Conservation (phyloP, 2,329 filamentous ascomycete genomes). For the Boeremia lycopersici region DNA sequence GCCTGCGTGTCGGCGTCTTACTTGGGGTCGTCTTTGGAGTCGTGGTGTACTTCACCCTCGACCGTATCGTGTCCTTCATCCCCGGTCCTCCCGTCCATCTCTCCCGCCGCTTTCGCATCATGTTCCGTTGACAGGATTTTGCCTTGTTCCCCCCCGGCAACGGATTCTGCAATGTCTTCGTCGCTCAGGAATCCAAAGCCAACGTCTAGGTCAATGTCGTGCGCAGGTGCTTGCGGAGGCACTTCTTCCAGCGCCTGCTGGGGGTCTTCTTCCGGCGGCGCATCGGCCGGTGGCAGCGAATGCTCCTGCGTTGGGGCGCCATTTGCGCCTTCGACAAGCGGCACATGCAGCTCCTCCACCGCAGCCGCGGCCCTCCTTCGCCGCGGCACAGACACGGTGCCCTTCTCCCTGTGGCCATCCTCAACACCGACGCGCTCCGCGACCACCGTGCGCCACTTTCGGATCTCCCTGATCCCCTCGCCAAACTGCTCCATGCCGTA, state of each 20-base stretch:
- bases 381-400: slow-evolving; percentile 6
- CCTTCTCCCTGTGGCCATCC: slow-evolving; percentile 5
- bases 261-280: background rate
- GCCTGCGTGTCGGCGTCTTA: slow-evolving; percentile 1
- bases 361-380: background rate
- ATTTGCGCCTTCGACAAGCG: slow-evolving; percentile 5
- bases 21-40: background rate
- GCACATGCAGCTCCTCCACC: background rate
- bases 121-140: background rate
- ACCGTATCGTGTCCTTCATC: background rate
- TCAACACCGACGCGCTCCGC: slow-evolving; percentile 34
- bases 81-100: background rate
- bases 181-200: background rate
- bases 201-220: background rate
- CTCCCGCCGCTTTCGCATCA: background rate
- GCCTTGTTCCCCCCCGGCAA: background rate
- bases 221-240: background rate
- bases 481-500: slow-evolving; percentile 45
- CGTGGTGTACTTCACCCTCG: background rate
- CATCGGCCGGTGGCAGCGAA: background rate
- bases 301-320: background rate
- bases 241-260: background rate
- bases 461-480: slow-evolving; percentile 38
- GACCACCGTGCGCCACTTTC: slow-evolving; percentile 44
- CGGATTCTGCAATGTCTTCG: background rate